Percentiles rank a stretch among this genome's conserved stretches.
phyloP scores from a whole-genome alignment of 2,329 filamentous ascomycete genomes.

The Fusarium sp. region DNA sequence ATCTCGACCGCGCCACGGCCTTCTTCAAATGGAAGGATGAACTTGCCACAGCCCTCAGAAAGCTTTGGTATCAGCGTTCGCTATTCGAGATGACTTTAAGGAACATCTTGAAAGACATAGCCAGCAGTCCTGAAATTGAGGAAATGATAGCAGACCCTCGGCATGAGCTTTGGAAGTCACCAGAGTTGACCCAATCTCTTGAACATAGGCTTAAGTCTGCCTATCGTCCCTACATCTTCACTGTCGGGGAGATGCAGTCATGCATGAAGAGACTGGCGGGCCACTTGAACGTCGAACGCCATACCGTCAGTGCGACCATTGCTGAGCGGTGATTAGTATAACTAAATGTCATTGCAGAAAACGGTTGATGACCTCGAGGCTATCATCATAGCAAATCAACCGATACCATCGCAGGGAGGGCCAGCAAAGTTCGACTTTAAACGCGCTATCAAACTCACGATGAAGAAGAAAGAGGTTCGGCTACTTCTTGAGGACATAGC shows the following conservation, averaged over 20 bases:
- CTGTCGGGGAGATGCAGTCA: neutral
- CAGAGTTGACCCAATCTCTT: neutral
- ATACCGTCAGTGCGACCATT: neutral
- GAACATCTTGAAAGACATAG: neutral
- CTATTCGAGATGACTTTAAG: neutral
- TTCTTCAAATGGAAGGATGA: slow-evolving; percentile 1
- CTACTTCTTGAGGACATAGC: too few species aligned
- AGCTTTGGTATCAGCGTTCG: neutral
- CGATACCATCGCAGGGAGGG: too few species aligned
- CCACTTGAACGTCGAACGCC: neutral
- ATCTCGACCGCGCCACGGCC: neutral
- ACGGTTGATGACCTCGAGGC: too few species aligned
- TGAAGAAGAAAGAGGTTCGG: too few species aligned
- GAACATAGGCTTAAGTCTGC: neutral
- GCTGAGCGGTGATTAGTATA: too few species aligned
- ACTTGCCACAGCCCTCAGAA: neutral
- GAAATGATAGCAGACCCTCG: neutral
- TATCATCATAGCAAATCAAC: too few species aligned
- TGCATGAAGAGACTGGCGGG: neutral
- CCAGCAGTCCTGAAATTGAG: neutral
- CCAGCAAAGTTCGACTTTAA: too few species aligned
- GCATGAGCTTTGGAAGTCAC: neutral
- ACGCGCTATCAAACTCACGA: too few species aligned
- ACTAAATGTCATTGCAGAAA: too few species aligned
- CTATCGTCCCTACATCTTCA: neutral